Evolutionary conservation across 495 filamentous ascomycete genomes (phyloP).

Genomic region (Tuber brumale): DNA sequence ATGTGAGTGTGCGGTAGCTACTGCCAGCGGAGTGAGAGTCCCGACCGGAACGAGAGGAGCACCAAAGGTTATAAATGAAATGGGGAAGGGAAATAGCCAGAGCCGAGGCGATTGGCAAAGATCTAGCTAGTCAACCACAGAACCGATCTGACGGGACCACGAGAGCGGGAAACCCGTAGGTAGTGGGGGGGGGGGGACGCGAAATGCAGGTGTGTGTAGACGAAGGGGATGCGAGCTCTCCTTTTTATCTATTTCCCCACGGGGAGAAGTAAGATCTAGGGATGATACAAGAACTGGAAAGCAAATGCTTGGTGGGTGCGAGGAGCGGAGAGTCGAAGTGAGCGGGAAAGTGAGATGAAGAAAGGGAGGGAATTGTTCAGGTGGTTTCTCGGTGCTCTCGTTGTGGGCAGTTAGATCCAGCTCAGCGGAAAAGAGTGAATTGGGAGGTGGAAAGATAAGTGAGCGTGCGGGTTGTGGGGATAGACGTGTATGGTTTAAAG

Average conservation of each 20-base stretch:
- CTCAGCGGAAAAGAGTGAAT: slow-evolving; percentile 1
- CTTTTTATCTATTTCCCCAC: not conserved
- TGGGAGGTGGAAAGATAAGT: slow-evolving; percentile 9
- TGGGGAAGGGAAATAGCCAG: not conserved
- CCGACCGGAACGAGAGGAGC: not conserved
- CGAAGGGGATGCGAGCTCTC: not conserved
- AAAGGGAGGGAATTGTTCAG: slow-evolving; percentile 8
- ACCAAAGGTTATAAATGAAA: not conserved
- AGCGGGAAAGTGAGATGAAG: slow-evolving; percentile 6
- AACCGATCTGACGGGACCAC: not conserved
- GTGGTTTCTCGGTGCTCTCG: not conserved
- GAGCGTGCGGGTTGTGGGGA: slow-evolving; percentile 10
- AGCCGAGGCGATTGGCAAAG: not conserved
- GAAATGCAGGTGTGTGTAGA: not conserved
- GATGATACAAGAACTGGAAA: not conserved
- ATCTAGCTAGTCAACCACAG: not conserved
- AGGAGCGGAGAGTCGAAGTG: not conserved
- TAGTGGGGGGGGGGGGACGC: not conserved
- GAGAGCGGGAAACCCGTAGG: not conserved
- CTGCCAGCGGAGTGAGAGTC: slow-evolving; percentile 8
- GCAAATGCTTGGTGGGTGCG: slow-evolving; percentile 12
- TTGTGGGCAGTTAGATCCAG: not conserved
- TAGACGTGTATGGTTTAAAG: not conserved
- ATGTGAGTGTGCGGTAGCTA: slow-evolving; percentile 9
- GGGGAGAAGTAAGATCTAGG: not conserved